Base-by-base conservation (phyloP, 1,284 basidiomycete species). In the Schizophyllum amplum region DNA sequence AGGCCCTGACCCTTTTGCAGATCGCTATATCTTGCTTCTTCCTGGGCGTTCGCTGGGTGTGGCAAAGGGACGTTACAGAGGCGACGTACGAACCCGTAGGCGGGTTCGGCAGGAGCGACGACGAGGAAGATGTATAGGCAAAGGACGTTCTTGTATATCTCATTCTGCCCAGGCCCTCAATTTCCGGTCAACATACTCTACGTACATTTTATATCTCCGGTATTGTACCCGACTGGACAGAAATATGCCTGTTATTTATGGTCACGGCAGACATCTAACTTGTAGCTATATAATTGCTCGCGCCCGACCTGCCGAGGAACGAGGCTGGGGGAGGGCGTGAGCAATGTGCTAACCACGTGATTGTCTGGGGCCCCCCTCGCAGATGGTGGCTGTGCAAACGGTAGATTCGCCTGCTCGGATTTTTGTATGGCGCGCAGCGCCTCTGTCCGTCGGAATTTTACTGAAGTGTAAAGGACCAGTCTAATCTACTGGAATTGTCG, bases 11-110 rank as follows among this genome's bases (percentile, higher is more conserved):
- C 13, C 33, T 42, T 9, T 2, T 42, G 17, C 17, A 42, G 33
- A 17, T 77, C 24, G 60, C 80, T 2, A 89, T 90, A 58, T 77
- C 82, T 58, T 68, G 74, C 13, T 91, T 93, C 75, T 93, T 92
- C 75, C 83, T 80, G 67, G 81, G 77, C 23, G 84, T 87, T 24
- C 72, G 80, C 54, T 66, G 71, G 57, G 61, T 90, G 27, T 92
- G 89, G 84, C 73, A 77, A 64, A 72, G 78, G 64, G 88, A 92
- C 68, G 80, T 81, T 53, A 86, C 82, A 21, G 87, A 92, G 70
- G 86, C 88, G 47, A 92, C 88, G 47, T 93, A 91, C 68, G 91
- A 93, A 68, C 90, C 90, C 50, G 71, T 87, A 47, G 89, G 89
- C 54, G 89, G 89, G 24, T 92, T 90, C 68, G 82, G 79, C 48